Percentiles rank a stretch among this genome's conserved stretches.
Evolutionary conservation across 139 green algal species (phyloP).

Genomic region (Chlamydomonas applanata): DNA sequence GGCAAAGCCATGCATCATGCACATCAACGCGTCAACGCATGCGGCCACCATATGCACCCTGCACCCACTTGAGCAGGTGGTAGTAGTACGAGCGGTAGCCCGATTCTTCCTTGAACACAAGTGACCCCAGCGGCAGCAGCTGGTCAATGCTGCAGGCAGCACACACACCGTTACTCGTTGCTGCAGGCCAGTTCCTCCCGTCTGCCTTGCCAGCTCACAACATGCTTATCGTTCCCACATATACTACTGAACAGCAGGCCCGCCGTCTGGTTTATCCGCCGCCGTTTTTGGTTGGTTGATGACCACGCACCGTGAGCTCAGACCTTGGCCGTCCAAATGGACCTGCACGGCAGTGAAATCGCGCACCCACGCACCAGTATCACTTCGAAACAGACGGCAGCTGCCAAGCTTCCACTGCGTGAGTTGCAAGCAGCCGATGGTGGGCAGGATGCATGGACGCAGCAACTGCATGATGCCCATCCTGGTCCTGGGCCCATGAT

Average conservation of each 20-base stretch:
- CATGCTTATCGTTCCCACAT: not conserved
- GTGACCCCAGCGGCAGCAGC: slow-evolving; percentile 33
- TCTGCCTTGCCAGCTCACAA: no score
- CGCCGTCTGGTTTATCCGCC: not conserved
- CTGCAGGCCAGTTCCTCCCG: no score
- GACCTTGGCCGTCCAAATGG: not conserved
- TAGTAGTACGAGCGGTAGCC: slow-evolving; percentile 42
- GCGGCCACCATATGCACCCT: not conserved
- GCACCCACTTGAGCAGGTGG: slow-evolving; percentile 31
- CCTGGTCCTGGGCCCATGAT: not conserved
- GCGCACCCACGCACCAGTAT: no score
- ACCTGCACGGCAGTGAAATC: not conserved
- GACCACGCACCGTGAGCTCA: not conserved
- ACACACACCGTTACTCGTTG: no score
- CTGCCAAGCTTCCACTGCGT: no score
- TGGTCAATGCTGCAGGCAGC: slow-evolving; percentile 30
- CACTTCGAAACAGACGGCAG: no score
- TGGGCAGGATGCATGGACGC: no score
- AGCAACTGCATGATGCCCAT: no score
- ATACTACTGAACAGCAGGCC: not conserved
- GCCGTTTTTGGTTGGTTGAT: not conserved
- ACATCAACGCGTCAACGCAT: not conserved
- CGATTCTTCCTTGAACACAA: slow-evolving; percentile 40
- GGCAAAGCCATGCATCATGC: no score
- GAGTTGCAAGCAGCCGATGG: no score